Evolutionary conservation across 2,329 filamentous ascomycete species (phyloP).

Genomic region (Fusarium decemcellulare): DNA sequence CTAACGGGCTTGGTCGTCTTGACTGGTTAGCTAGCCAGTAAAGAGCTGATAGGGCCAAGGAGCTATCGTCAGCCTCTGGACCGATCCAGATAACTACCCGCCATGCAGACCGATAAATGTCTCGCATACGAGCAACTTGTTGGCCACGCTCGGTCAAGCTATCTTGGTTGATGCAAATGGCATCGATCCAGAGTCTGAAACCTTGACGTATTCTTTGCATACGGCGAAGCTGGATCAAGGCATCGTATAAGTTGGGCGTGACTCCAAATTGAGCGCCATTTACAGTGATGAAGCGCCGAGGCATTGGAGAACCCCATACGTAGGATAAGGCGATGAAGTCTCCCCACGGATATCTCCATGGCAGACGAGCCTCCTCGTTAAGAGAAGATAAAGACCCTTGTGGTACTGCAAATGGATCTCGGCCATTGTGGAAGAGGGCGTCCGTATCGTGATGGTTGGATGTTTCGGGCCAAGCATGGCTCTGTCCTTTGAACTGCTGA

Average conservation of each 20-base stretch:
- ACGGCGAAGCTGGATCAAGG: background rate
- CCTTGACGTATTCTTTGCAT: background rate
- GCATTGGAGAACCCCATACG: background rate
- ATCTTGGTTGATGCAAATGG: background rate
- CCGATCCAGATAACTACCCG: constrained; percentile 6
- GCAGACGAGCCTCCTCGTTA: background rate
- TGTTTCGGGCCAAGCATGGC: background rate
- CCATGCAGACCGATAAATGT: constrained; percentile 19
- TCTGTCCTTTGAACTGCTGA: background rate
- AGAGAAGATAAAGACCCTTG: background rate
- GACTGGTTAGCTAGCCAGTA: constrained; percentile 7
- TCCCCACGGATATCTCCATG: constrained; percentile 13
- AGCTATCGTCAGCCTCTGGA: background rate
- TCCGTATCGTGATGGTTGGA: background rate
- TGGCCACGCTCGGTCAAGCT: background rate
- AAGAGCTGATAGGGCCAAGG: background rate
- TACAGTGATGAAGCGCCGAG: background rate
- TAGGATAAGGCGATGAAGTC: constrained; percentile 15
- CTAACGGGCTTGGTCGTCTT: background rate
- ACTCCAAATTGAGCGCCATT: background rate
- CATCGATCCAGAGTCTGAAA: constrained; percentile 8
- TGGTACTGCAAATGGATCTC: fast-evolving
- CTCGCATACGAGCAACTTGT: constrained; percentile 5
- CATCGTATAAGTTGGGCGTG: background rate
- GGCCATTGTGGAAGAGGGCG: background rate